Evolutionary conservation across 345 rosid species (phyloP), one percentile per base, ranked within the genome.

Genomic region (Abelmoschus esculentus): DNA sequence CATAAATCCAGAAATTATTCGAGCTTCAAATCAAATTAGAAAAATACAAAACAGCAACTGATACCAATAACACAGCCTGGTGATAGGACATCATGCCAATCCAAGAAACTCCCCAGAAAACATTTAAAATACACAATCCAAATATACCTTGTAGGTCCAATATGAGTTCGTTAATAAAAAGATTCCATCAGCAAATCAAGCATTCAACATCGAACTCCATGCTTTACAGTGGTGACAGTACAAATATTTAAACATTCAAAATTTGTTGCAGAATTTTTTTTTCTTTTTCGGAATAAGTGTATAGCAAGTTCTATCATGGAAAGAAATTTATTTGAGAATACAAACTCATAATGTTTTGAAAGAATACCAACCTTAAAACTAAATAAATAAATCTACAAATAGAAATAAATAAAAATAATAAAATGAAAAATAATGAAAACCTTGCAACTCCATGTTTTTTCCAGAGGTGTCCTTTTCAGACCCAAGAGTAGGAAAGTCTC

Each of bases 401-500:
- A 29, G 66, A 59, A 70, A 12, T 62, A 31, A 74, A 13, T 47
- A 5, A 36, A 32, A 18, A 56, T 2, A 34, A 57, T 0, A 17
- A 56, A n/a, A 36, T 36, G 7, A 36, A 7, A 38, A 38, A 38
- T 2, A 38, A 38, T 38, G 42, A 38, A 38, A 44, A 95, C 97
- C 99, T 89, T 86, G 88, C 60, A 86, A 80, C 55, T 75, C 88
- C 5, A 74, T 3, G 77, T 79, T 81, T 74, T 82, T 89, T 58
- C 75, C 88, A 73, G 86, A 79, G 75, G 71, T 72, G 61, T 83
- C 92, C 69, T 83, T 95, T 60, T 92, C 95, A n/a, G 95, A 81
- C 65, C 97, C 97, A 75, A 96, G 98, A 7, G 88, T 82, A 32
- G 99, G 99, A 77, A 96, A 96, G 82, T 96, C 99, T 73, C 97